Percentiles rank a stretch among this genome's conserved stretches.
These are phyloP conservation scores for Lumnitzera littorea DNA, from an alignment of 345 rosid species.

Conservation along the genomic window DNA sequence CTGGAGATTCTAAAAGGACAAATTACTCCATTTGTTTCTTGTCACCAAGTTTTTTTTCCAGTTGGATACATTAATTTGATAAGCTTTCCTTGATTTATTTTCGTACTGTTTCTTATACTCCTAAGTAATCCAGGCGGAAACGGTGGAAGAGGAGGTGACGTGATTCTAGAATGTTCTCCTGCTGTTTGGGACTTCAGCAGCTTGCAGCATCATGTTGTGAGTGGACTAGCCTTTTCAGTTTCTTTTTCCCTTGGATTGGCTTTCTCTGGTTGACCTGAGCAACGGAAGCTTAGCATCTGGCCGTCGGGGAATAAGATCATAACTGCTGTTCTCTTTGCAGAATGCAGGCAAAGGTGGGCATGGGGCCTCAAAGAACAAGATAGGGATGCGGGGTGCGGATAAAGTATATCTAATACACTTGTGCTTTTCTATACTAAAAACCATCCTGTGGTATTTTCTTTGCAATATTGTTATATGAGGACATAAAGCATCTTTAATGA, in stretches of 20 bases:
- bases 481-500: neutral
- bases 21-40: neutral
- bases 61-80: neutral
- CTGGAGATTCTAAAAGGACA: neutral
- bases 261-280: neutral
- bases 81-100: neutral
- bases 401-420: constrained; percentile 41
- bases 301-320: neutral
- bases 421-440: constrained; percentile 1
- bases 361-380: constrained; percentile 78
- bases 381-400: constrained; percentile 85
- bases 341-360: constrained; percentile 71
- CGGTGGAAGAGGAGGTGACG: constrained; percentile 98
- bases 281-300: neutral
- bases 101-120: constrained; percentile 1
- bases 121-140: constrained; percentile 59
- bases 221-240: constrained; percentile 16
- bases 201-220: constrained; percentile 75
- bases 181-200: constrained; percentile 89
- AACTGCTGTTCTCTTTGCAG: constrained; percentile 27
- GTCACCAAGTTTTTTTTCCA: neutral
- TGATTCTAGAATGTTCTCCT: constrained; percentile 74
- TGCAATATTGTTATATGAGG: constrained; percentile 1
- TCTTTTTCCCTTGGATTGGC: neutral
- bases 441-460: constrained; percentile 10